A percentile compares a stretch with the other conserved stretches of the same genome.
Conservation (phyloP, 352 stramenopile species). For the Phytophthora pluvialis region DNA sequence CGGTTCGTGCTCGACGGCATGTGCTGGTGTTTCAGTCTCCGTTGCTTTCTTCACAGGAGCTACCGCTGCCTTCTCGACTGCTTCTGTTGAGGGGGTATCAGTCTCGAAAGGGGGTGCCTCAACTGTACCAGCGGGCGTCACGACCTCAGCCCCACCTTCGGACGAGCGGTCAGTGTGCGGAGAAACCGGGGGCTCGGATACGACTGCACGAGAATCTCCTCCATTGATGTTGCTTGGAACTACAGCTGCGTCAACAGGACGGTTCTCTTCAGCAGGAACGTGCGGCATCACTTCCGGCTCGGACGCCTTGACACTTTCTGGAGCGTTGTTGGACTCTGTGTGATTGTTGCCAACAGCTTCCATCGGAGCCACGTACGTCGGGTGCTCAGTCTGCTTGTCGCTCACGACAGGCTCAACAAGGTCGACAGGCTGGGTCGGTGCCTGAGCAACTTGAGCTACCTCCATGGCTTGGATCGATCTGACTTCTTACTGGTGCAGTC, state of each 20-base stretch:
- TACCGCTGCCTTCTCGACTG: slow-evolving; percentile 1
- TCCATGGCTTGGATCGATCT: slow-evolving; percentile 17
- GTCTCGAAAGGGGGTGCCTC: slow-evolving; percentile 5
- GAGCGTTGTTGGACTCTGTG: not conserved
- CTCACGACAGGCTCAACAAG: slow-evolving; percentile 13
- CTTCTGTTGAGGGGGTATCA: slow-evolving; percentile 12
- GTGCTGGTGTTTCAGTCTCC: not conserved
- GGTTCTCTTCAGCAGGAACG: slow-evolving; percentile 12
- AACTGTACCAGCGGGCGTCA: slow-evolving; percentile 34
- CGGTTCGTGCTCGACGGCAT: not conserved
- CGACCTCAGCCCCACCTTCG: slow-evolving; percentile 17
- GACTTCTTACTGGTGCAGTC: slow-evolving; percentile 8
- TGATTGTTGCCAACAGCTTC: slow-evolving; percentile 13
- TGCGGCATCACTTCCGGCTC: slow-evolving; percentile 11
- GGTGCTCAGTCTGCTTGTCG: slow-evolving; percentile 8
- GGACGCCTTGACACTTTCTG: slow-evolving; percentile 1
- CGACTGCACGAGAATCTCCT: not conserved
- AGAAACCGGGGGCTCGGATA: not conserved
- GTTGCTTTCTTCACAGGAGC: slow-evolving; percentile 3
- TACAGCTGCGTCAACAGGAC: slow-evolving; percentile 5
- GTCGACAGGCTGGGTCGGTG: slow-evolving; percentile 5
- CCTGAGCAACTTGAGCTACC: slow-evolving; percentile 15
- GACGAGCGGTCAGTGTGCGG: slow-evolving; percentile 3
- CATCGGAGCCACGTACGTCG: slow-evolving; percentile 5
- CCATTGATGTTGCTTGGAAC: not conserved